Evolutionary conservation across 164 flowering plant species (phyloP).

Genomic region (Magnolia kwangsiensis): DNA sequence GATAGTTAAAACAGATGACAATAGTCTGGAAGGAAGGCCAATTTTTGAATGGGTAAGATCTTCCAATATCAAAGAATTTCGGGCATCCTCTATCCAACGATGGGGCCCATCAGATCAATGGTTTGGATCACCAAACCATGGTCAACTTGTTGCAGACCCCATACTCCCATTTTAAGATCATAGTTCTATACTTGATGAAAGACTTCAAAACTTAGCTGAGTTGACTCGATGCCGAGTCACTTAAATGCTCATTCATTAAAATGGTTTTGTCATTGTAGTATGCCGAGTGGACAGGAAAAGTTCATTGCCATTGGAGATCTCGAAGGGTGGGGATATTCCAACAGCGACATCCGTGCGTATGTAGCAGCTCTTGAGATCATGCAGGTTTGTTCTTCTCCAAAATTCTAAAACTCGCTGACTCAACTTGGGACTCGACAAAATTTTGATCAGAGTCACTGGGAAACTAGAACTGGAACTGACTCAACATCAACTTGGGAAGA

Average conservation of each 20-base stretch:
- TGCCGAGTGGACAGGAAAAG: conserved; percentile 65
- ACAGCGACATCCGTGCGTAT: conserved; percentile 63
- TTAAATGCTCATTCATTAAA: too few species aligned
- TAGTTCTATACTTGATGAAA: background rate
- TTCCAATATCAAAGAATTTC: too few species aligned
- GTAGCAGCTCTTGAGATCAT: conserved; percentile 56
- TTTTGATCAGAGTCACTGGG: too few species aligned
- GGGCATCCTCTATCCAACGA: too few species aligned
- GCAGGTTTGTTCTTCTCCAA: conserved; percentile 44
- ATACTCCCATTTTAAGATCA: background rate
- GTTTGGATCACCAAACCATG: too few species aligned
- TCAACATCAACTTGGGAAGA: too few species aligned
- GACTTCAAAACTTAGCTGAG: background rate
- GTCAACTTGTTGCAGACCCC: too few species aligned
- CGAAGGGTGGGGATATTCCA: conserved; percentile 78
- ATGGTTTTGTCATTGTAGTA: conserved; percentile 33
- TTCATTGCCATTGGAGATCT: conserved; percentile 62
- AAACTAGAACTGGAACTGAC: too few species aligned
- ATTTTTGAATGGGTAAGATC: too few species aligned
- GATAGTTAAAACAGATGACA: background rate
- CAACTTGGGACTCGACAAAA: too few species aligned
- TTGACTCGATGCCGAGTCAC: background rate
- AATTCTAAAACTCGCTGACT: too few species aligned
- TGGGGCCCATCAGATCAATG: too few species aligned
- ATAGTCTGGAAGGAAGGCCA: background rate